Evolutionary conservation across 2,329 filamentous ascomycete species (phyloP).

Genomic region (Aureobasidium sp.): DNA sequence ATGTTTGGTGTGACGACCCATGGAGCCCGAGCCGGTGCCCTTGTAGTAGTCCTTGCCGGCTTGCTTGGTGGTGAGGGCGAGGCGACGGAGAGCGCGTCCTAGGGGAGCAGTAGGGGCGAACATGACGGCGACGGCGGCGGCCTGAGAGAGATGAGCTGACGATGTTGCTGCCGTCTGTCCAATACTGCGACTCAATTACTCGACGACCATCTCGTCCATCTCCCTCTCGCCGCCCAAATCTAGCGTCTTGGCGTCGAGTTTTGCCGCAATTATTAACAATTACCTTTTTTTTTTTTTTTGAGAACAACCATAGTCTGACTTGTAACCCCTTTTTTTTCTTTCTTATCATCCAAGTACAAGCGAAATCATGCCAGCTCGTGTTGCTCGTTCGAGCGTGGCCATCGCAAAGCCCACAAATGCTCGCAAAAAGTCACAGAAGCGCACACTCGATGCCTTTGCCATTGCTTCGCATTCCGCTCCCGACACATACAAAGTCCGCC

Average conservation of each 20-base stretch:
- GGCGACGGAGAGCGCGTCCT: constrained; percentile 62
- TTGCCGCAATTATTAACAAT: constrained; percentile 9
- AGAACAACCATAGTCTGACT: no score
- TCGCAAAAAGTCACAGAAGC: constrained; percentile 44
- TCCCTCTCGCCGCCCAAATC: no score
- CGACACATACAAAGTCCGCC: constrained; percentile 47
- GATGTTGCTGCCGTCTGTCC: not conserved
- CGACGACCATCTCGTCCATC: no score
- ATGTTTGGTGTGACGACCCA: constrained; percentile 76
- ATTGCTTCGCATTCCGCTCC: constrained; percentile 55
- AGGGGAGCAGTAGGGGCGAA: constrained; percentile 56
- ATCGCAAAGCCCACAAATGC: constrained; percentile 28
- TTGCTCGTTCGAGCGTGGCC: constrained; percentile 33
- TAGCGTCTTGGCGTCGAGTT: constrained; percentile 6
- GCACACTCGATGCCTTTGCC: constrained; percentile 55
- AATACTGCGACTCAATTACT: constrained; percentile 3
- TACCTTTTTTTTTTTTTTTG: not conserved
- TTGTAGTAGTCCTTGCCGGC: constrained; percentile 95
- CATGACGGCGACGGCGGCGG: not conserved
- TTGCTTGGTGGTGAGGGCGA: constrained; percentile 84
- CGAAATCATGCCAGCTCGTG: constrained; percentile 39
- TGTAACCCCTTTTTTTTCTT: not conserved
- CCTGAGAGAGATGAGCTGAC: not conserved
- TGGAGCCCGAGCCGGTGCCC: constrained; percentile 80
- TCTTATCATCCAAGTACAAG: not conserved